Conservation (phyloP, 2,329 filamentous ascomycete species). For the Botrytis pseudocinerea region DNA sequence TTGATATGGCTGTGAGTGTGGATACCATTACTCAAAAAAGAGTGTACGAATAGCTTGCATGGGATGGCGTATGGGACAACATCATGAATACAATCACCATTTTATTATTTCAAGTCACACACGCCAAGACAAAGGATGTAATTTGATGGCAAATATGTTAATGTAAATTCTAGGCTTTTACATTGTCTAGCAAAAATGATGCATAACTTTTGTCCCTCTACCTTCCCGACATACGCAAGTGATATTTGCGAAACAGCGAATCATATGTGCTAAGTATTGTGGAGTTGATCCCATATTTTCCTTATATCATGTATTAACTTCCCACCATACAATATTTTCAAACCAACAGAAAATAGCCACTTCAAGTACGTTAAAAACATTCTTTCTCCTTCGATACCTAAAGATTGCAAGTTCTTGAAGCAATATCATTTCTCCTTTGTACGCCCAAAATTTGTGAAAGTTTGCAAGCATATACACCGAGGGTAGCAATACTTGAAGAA, state of each 20-base stretch:
- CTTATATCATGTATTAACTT: background rate
- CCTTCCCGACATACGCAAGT: background rate
- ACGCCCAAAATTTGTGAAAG: background rate
- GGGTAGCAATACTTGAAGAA: background rate
- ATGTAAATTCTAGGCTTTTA: background rate
- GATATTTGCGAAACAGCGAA: background rate
- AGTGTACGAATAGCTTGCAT: conserved; percentile 20
- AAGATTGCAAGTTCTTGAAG: background rate
- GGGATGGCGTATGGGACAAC: background rate
- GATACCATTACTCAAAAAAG: background rate
- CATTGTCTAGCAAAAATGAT: background rate
- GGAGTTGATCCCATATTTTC: background rate
- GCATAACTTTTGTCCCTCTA: background rate
- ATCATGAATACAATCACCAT: conserved; percentile 10
- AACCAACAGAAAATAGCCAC: background rate
- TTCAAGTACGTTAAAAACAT: background rate
- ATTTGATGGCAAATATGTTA: background rate
- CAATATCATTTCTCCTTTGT: background rate
- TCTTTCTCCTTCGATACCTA: background rate
- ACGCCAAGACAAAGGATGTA: no score
- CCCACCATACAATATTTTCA: background rate
- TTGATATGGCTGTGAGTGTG: background rate
- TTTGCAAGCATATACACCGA: background rate
- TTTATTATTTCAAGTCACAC: background rate
- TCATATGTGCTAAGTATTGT: background rate